These are phyloP conservation scores for Talaromyces sp. DNA, from an alignment of 2,329 filamentous ascomycete species.

Conservation along the genomic window DNA sequence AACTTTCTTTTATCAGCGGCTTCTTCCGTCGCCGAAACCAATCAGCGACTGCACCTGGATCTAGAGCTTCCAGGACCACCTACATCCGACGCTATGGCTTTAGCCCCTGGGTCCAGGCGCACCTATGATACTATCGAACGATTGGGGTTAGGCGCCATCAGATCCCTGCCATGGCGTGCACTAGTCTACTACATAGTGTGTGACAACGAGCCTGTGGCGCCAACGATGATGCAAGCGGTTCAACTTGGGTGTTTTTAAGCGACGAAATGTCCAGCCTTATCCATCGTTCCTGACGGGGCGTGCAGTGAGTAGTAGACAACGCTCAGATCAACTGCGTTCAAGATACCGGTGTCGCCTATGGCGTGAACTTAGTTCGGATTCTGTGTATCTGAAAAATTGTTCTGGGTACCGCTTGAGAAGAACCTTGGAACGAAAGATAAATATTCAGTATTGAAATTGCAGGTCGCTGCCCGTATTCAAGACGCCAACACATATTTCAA, in stretches of 20 bases:
- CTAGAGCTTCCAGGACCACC: not conserved
- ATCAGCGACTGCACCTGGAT: not conserved
- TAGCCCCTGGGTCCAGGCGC: not conserved
- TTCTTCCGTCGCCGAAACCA: not conserved
- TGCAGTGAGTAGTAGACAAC: not conserved
- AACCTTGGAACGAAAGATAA: not conserved
- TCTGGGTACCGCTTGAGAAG: not conserved
- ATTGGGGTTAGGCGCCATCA: not conserved
- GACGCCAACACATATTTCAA: not conserved
- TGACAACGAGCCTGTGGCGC: not conserved
- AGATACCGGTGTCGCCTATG: not conserved
- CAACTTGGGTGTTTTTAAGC: slow-evolving; percentile 1
- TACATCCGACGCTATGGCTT: not conserved
- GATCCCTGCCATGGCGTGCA: not conserved
- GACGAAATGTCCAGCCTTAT: not conserved
- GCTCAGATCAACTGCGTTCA: not conserved
- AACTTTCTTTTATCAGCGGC: not conserved
- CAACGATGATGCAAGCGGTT: not conserved
- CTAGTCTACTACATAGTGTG: not conserved
- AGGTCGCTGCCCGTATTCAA: not conserved
- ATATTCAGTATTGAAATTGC: not conserved
- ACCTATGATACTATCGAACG: not conserved
- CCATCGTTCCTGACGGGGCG: not conserved
- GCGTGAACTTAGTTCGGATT: not conserved
- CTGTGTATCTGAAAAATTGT: not conserved